A percentile compares a stretch with the other conserved stretches of the same genome.
phyloP scores from a whole-genome alignment of 2,329 filamentous ascomycete genomes.

The Exophiala bonariae region DNA sequence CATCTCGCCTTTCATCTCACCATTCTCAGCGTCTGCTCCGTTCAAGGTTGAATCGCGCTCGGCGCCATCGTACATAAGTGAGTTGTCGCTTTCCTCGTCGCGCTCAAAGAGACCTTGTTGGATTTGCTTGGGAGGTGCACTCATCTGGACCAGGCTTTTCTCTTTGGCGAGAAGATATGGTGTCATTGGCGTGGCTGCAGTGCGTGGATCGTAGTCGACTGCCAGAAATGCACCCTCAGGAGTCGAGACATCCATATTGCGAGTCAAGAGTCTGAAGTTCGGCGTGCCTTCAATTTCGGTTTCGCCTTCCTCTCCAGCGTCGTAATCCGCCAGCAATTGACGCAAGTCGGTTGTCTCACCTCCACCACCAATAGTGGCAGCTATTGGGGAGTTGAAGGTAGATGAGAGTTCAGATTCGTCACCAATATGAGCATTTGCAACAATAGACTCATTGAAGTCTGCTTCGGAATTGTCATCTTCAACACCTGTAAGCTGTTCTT shows the following conservation, averaged over 20 bases:
- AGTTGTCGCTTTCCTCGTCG: constrained; percentile 31
- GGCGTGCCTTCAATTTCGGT: not conserved
- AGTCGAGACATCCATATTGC: not conserved
- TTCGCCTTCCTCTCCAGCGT: not conserved
- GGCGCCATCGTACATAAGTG: not conserved
- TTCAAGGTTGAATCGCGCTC: constrained; percentile 7
- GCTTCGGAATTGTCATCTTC: constrained; percentile 2
- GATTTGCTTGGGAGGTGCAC: constrained; percentile 55
- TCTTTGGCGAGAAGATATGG: constrained; percentile 47
- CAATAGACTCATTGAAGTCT: constrained; percentile 1
- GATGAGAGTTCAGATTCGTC: constrained; percentile 18
- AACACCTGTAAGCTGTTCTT: not conserved
- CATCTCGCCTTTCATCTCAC: constrained; percentile 10
- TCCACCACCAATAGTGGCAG: constrained; percentile 17
- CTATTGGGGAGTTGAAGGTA: constrained; percentile 22
- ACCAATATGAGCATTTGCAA: not conserved
- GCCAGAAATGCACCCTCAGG: constrained; percentile 10
- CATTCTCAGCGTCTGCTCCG: constrained; percentile 4
- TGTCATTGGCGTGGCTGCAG: constrained; percentile 25
- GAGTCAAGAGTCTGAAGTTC: not conserved
- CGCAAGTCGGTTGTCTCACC: constrained; percentile 13
- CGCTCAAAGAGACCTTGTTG: constrained; percentile 43
- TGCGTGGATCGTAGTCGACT: constrained; percentile 29
- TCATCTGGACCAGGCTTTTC: constrained; percentile 48
- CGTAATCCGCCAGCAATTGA: constrained; percentile 7